Evolutionary conservation across 352 stramenopile species (phyloP), one percentile per base, ranked within the genome.

Genomic region (Globisporangium mamillatum): DNA sequence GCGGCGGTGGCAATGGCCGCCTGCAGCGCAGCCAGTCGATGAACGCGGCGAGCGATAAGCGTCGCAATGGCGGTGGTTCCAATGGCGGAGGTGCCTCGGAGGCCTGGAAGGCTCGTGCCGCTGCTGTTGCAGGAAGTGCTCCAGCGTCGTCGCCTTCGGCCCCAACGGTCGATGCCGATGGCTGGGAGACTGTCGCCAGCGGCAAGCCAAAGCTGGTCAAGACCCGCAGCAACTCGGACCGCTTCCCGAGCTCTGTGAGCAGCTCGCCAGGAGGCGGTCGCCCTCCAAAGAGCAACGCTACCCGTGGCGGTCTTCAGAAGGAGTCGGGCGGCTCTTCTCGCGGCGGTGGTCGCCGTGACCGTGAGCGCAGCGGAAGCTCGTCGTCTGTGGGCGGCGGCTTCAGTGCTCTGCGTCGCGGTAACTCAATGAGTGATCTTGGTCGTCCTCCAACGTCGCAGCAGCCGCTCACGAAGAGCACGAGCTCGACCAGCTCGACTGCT

Each of bases 121-220:
- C 67, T 10, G 56, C 66, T 6, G 46, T 27, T 5, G 48, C 38
- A 14, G 41, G 16, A 32, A 41, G 8, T 7, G 55, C 36, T 53
- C 48, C 56, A 5, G 32, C 71, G 32, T 44, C 70, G 14, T 16
- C 61, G 9, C 57, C 71, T 34, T 74, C 65, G 12, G n/a, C 63
- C 10, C 25, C 74, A 46, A 69, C 70, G 10, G 75, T 80, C 9
- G 81, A 89, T 57, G 77, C 78, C 0, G 86, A 94, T 58, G 86
- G 86, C 12, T 94, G 86, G 86, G 84, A 92, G 71, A 92, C 84
- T 2, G 82, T 92, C 8, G 81, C 74, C 2, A 76, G 74, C 41
- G 74, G 75, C 24, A 78, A 76, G 32, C 75, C 81, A 8, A 92
- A 92, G 75, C 63, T 88, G 5, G 46, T 83, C 52, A 93, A 93